Evolutionary conservation across 179 eudicot species (phyloP).

Genomic region (Camellia oleifera): DNA sequence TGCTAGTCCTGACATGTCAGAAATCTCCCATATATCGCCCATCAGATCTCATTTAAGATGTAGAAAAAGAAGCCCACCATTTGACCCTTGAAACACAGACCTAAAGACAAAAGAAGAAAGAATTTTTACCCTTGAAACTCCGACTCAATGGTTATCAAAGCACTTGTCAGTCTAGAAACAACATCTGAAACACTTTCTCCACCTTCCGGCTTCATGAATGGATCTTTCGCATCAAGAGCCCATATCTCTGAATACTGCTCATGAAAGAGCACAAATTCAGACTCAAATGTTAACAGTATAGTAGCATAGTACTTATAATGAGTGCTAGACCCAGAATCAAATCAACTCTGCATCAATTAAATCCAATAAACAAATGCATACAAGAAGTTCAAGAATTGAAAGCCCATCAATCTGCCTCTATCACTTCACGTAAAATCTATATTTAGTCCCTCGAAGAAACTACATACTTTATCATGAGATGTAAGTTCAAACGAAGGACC

Average conservation of each 20-base stretch:
- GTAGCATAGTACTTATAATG: no score
- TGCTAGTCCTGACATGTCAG: background rate
- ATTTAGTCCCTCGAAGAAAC: background rate
- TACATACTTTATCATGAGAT: conserved; percentile 71
- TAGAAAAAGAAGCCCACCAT: background rate
- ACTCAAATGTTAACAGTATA: background rate
- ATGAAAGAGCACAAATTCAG: conserved; percentile 5
- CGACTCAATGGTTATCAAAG: conserved; percentile 59
- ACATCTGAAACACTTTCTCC: conserved; percentile 97
- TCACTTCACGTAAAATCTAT: background rate
- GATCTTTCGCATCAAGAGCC: conserved; percentile 80
- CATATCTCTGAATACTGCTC: conserved; percentile 81
- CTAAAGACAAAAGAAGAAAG: background rate
- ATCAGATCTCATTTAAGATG: background rate
- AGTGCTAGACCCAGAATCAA: no score
- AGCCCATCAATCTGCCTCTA: background rate
- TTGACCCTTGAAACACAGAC: conserved; percentile 60
- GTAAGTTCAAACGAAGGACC: conserved; percentile 80
- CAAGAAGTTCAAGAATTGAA: no score
- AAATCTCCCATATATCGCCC: background rate
- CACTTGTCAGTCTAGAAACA: conserved; percentile 68
- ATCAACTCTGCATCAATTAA: no score
- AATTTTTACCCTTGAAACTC: conserved; percentile 33
- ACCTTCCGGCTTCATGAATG: conserved; percentile 81
- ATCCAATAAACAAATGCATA: no score